These are phyloP conservation scores for Hyaloscypha hepaticicola DNA, from an alignment of 495 filamentous ascomycete genomes.

Conservation along the genomic window DNA sequence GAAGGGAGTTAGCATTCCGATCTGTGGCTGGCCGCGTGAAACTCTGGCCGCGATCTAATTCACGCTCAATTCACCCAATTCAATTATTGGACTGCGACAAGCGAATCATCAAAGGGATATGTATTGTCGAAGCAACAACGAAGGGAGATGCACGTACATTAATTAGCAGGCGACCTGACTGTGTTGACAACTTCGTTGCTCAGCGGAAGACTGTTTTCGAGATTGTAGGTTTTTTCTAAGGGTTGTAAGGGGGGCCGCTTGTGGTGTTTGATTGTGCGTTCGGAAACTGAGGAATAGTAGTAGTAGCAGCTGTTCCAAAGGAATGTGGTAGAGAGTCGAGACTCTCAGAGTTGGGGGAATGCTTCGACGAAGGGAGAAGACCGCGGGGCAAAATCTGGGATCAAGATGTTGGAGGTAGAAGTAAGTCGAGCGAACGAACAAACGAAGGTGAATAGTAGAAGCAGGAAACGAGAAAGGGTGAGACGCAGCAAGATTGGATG, in stretches of 20 bases:
- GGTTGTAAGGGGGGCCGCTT: neutral
- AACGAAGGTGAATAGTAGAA: constrained; percentile 31
- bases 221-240: neutral
- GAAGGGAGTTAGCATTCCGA: constrained; percentile 24
- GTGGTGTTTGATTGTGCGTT: constrained; percentile 13
- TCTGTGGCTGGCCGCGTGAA: neutral
- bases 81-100: neutral
- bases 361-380: constrained; percentile 29
- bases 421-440: constrained; percentile 37
- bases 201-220: neutral
- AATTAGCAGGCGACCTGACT: constrained; percentile 23
- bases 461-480: constrained; percentile 11
- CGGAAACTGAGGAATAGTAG: no score
- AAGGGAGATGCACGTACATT: constrained; percentile 13
- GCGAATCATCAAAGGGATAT: constrained; percentile 5
- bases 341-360: constrained; percentile 45
- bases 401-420: constrained; percentile 30
- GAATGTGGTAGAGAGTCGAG: constrained; percentile 57
- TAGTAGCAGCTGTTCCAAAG: constrained; percentile 48
- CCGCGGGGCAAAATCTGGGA: constrained; percentile 11
- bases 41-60: neutral
- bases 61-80: neutral
- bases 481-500: neutral
- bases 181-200: constrained; percentile 12
- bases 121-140: neutral